Evolutionary conservation across 164 flowering plant genomes (phyloP).

Genomic region (Stephania cephalantha): DNA sequence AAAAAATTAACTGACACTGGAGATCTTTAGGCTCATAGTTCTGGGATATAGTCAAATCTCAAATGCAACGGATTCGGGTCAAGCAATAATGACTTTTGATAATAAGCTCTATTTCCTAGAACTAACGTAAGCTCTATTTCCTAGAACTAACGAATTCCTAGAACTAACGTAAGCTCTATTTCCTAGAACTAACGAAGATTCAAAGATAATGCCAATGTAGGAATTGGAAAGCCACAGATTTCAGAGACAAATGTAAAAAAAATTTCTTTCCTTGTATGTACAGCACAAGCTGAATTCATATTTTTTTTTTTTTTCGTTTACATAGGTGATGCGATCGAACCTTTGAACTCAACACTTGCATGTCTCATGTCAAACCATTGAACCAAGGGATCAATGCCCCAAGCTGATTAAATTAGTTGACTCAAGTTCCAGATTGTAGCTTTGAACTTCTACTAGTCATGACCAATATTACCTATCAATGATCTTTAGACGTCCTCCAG

Average conservation of each 20-base stretch:
- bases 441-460: background rate
- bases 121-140: no score
- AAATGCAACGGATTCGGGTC: background rate
- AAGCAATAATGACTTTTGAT: background rate
- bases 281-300: background rate
- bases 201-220: background rate
- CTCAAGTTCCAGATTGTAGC: background rate
- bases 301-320: no score
- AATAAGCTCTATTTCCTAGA: background rate
- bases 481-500: slow-evolving; percentile 83
- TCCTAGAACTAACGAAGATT: background rate
- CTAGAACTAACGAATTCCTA: background rate
- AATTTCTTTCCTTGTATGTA: background rate
- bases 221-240: background rate
- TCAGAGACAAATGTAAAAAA: background rate
- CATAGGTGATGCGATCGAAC: no score
- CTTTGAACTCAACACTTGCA: no score
- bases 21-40: background rate
- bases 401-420: background rate
- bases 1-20: background rate
- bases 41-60: background rate
- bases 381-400: no score
- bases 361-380: no score
- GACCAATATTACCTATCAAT: slow-evolving; percentile 66
- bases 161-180: background rate